Evolutionary conservation across 176 grass and related monocot genomes (phyloP).

Genomic region (Neostapfia colusana): DNA sequence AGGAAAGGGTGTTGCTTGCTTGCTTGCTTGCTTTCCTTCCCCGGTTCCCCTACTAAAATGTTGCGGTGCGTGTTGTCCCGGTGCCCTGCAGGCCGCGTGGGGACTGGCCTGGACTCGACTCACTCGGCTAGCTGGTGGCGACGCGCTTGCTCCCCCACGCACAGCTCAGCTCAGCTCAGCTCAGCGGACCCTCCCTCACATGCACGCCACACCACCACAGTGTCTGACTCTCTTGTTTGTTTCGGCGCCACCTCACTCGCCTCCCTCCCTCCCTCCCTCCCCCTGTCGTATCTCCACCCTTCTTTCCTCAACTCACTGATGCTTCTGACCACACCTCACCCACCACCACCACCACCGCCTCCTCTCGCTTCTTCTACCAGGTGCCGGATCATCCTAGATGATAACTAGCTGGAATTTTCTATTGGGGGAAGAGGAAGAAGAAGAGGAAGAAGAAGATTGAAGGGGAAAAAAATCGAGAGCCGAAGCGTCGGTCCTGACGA

Average conservation of each 20-base stretch:
- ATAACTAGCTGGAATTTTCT: not conserved
- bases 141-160: slow-evolving; percentile 19
- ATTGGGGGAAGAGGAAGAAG: too few relatives aligned
- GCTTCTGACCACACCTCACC: slow-evolving; percentile 41
- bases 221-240: not conserved
- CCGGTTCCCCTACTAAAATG: too few relatives aligned
- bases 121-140: not conserved
- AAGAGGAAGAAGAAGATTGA: too few relatives aligned
- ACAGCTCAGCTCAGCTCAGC: slow-evolving; percentile 49
- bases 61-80: too few relatives aligned
- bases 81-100: not conserved
- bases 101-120: not conserved
- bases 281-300: not conserved
- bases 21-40: slow-evolving; percentile 11
- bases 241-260: not conserved
- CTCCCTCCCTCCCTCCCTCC: not conserved
- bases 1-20: not conserved
- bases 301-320: not conserved
- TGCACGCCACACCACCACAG: slow-evolving; percentile 19
- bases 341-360: not conserved
- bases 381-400: slow-evolving; percentile 8
- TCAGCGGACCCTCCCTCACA: slow-evolving; percentile 43
- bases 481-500: slow-evolving; percentile 26
- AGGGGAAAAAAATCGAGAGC: not conserved
- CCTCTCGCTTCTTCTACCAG: not conserved